Evolutionary conservation across 2,329 filamentous ascomycete species (phyloP), one percentile per base, ranked within the genome.

Genomic region (Paecilomyces sp.): DNA sequence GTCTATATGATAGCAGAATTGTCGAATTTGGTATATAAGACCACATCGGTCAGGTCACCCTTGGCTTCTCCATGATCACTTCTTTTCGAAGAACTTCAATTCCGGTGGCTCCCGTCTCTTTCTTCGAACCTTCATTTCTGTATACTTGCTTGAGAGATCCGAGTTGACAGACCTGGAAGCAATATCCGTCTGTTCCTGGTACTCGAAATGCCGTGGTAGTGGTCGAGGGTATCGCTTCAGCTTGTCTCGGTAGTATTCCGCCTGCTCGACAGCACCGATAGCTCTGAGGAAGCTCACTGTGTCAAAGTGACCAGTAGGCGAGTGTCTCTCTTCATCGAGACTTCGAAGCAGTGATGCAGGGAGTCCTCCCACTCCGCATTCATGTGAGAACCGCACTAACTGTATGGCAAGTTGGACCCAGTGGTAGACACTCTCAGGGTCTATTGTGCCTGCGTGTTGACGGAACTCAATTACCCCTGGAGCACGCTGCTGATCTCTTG

Each of bases 401-500:
- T 58, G 60, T 7, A 61, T 60, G 15, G 66, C 56, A 9, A 72
- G 59, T 28, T 63, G 62, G 28, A 70, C 60, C 69, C 70, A 73
- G 24, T 70, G 61, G 4, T 66, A 57, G 9, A 70, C 61, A 25
- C 68, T 65, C 1, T 57, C 54, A 7, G 58, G 52, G 31, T 69
- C 61, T 4, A 70, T 55, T 8, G 67, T 69, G 1, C 63, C 66
- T 28, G 61, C 60, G 41, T 69, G 68, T 55, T 73, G 70, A 4
- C 68, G 63, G 60, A 73, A 73, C 54, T 68, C 68, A 41, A 74
- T 64, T 1, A 70, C 72, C 31, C 55, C 36, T 41, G 57, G 61
- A 11, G 33, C 13, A 24, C 30, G 36, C 24, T 56, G 53, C 3
- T 55, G 7, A 13, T 41, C 15, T 18, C 24, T 28, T 15, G 3